phyloP scores from a whole-genome alignment of 495 filamentous ascomycete species.

The Podospora anserina region DNA sequence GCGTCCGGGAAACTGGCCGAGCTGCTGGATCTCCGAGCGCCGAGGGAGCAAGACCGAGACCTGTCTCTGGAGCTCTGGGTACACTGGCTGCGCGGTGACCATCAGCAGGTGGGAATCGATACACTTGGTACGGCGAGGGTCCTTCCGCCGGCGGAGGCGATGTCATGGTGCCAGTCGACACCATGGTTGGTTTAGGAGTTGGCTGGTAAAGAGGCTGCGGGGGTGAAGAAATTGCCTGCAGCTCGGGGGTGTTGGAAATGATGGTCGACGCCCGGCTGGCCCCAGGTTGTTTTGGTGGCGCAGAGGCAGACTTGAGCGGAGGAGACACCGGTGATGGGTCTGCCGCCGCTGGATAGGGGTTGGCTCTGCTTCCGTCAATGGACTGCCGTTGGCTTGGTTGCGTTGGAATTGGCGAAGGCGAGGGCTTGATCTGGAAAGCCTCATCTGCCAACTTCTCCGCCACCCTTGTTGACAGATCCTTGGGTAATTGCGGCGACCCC shows the following conservation, averaged over 20 bases:
- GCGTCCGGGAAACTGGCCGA: slow-evolving; percentile 32
- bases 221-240: slow-evolving; percentile 49
- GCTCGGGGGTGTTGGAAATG: slow-evolving; percentile 51
- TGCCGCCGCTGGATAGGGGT: slow-evolving; percentile 18
- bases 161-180: slow-evolving; percentile 95
- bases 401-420: slow-evolving; percentile 18
- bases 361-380: slow-evolving; percentile 33
- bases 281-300: slow-evolving; percentile 39
- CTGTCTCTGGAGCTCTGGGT: slow-evolving; percentile 39
- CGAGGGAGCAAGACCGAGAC: slow-evolving; percentile 26
- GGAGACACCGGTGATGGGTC: slow-evolving; percentile 23
- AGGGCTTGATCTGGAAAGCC: slow-evolving; percentile 47
- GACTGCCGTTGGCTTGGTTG: slow-evolving; percentile 34
- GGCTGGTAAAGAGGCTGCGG: slow-evolving; percentile 54
- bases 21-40: slow-evolving; percentile 32
- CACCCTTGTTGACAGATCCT: slow-evolving; percentile 68
- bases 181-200: slow-evolving; percentile 63
- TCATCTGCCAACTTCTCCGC: slow-evolving; percentile 85
- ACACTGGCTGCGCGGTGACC: slow-evolving; percentile 57
- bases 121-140: slow-evolving; percentile 51
- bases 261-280: slow-evolving; percentile 53
- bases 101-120: slow-evolving; percentile 59
- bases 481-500: slow-evolving; percentile 50
- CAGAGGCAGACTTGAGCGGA: slow-evolving; percentile 36
- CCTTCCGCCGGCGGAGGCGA: slow-evolving; percentile 58